Evolutionary conservation across 768 basidiomycete species (phyloP), one percentile per base, ranked within the genome.

Genomic region (Termitomyces sp.): DNA sequence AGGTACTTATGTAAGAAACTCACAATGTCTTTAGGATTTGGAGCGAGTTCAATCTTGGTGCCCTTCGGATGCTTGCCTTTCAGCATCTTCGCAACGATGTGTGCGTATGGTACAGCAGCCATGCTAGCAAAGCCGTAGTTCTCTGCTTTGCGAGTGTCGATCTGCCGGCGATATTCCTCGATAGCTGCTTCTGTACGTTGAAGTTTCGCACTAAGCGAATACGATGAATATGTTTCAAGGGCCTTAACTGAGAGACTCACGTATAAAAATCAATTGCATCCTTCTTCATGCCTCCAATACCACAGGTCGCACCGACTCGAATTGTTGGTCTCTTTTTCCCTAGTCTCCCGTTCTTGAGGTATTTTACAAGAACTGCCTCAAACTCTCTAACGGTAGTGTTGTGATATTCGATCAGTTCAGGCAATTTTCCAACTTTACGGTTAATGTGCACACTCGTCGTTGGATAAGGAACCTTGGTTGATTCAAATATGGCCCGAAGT

Each of bases 211-310:
- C 81, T 83, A 54, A 55, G 64, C 59, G 39, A 34, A 46, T 65
- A 49, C 51, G n/a, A 31, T 9, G 49, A 29, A 57, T 51, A 46
- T n/a, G 5, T 28, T 50, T 4, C 26, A 39, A 28, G 51, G 29
- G 26, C 26, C 12, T 41, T 20, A 15, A 49, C 15, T 20, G 29
- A 44, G 44, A 45, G 29, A 80, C 90, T 64, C 66, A 93, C 90
- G 88, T 92, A 71, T 95, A 94, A 69, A 85, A 92, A 51, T 98
- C 92, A 64, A 98, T 98, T 2, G 95, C 93, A 70, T 98, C 96
- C 73, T 80, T 86, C 73, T 84, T 93, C 53, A 76, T 72, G 0
- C 95, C 95, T 10, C 96, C 94, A 59, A 87, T 82, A 0, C 95
- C 92, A 65, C 92, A 73, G 57, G 81, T 85, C 2, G 87, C 91